Evolutionary conservation across 768 basidiomycete genomes (phyloP), one percentile per base, ranked within the genome.

Genomic region (Podaxis sp.): DNA sequence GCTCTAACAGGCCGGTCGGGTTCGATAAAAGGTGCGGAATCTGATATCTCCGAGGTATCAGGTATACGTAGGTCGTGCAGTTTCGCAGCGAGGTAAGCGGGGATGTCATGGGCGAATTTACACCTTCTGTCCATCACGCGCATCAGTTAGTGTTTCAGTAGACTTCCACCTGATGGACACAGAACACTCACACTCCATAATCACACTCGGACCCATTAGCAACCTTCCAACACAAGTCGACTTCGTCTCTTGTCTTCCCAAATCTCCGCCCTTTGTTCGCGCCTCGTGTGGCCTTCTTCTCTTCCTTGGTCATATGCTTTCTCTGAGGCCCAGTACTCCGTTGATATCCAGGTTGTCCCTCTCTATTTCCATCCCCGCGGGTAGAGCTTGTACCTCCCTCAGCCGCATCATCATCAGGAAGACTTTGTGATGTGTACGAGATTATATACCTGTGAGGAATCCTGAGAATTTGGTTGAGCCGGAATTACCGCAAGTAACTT

Each of bases 231-330:
- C 95, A 98, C 27, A 98, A 75, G 36, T 93, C 87, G 2, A 93
- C 73, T 47, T 90, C 89, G 67, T 95, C 95, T 56, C 84, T 79
- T 16, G 90, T 78, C 68, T 89, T 89, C 16, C 81, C 86, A 71
- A 93, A 95, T 13, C 86, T 80, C 44, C 95, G 74, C 11, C 85
- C 88, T 70, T 93, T 95, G 72, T 96, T 97, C 61, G 87, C 85
- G 1, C 95, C 95, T 35, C 83, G 77, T 62, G 85, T 81, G 10
- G 87, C 84, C 71, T 91, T 91, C 71, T 84, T 88, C 69, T 87
- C 82, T 64, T 87, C 85, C 68, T 84, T 87, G 10, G 79, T 81
- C 57, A 79, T 68, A 65, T 72, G 75, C n/a, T 66, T 72, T 53
- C 73, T 68, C 37, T 69, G 63, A 21, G 72, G 69, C 40, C 73